Evolutionary conservation across 2,329 filamentous ascomycete species (phyloP).

Genomic region (Talaromyces sp.): DNA sequence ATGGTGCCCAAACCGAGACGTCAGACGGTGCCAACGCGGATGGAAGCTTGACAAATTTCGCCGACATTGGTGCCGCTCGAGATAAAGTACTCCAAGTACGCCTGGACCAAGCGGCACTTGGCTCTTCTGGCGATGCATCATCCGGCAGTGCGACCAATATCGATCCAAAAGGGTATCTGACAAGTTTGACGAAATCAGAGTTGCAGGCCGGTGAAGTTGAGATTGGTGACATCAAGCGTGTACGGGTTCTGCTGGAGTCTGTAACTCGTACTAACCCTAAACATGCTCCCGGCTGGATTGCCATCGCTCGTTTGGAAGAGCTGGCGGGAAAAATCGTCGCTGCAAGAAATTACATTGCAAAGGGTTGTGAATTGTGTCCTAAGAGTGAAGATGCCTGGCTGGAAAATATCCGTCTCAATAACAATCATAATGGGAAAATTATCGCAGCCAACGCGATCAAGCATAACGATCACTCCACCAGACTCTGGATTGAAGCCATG

Average conservation of each 20-base stretch:
- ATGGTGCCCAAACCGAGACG: slow-evolving; percentile 55
- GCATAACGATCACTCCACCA: slow-evolving; percentile 80
- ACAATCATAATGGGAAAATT: slow-evolving; percentile 88
- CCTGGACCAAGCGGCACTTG: slow-evolving; percentile 80
- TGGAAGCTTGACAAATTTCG: slow-evolving; percentile 96
- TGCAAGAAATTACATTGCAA: slow-evolving; percentile 79
- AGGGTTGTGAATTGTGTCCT: slow-evolving; percentile 85
- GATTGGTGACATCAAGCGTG: slow-evolving; percentile 92
- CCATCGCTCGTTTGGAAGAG: slow-evolving; percentile 86
- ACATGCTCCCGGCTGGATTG: slow-evolving; percentile 93
- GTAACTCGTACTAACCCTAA: slow-evolving; percentile 96
- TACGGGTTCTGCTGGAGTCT: slow-evolving; percentile 85
- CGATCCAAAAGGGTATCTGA: slow-evolving; percentile 93
- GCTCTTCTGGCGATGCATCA: slow-evolving; percentile 62
- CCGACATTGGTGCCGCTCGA: slow-evolving; percentile 90
- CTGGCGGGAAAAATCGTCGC: slow-evolving; percentile 86
- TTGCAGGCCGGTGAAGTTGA: slow-evolving; percentile 74
- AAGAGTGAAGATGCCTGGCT: slow-evolving; percentile 95
- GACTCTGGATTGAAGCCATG: slow-evolving; percentile 94
- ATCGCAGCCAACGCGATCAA: slow-evolving; percentile 93
- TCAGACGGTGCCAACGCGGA: slow-evolving; percentile 52
- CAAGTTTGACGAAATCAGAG: slow-evolving; percentile 78
- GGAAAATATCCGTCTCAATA: slow-evolving; percentile 90
- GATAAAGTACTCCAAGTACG: slow-evolving; percentile 95
- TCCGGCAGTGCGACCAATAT: slow-evolving; percentile 83